These are phyloP conservation scores for Komagataella ulmi DNA, from an alignment of 805 yeast genomes.

Conservation along the genomic window DNA sequence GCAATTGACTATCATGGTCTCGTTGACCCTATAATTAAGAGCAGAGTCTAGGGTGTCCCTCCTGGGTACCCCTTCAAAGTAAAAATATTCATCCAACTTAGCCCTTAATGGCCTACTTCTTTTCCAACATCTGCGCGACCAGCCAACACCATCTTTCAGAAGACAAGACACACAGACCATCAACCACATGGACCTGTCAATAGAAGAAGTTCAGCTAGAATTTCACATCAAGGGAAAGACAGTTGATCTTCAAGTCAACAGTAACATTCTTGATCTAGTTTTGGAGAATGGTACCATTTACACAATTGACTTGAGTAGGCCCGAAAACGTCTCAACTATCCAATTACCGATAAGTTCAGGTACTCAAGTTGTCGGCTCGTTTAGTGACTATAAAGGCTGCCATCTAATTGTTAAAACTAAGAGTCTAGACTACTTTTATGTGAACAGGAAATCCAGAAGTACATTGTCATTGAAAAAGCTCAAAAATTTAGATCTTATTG, in stretches of 20 bases:
- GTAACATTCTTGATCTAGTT: constrained; percentile 43
- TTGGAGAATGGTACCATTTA: constrained; percentile 38
- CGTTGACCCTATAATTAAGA: too few species aligned
- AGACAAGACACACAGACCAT: neutral
- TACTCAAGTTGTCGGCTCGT: constrained; percentile 17
- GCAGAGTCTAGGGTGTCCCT: too few species aligned
- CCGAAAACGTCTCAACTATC: constrained; percentile 32
- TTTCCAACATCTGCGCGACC: neutral
- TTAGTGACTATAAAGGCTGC: constrained; percentile 35
- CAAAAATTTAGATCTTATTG: constrained; percentile 27
- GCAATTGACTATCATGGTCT: too few species aligned
- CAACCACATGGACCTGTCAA: constrained; percentile 5
- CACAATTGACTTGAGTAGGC: constrained; percentile 53
- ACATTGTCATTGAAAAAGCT: constrained; percentile 31
- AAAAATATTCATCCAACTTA: too few species aligned
- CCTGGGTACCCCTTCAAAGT: too few species aligned
- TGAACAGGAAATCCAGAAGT: constrained; percentile 25
- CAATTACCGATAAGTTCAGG: constrained; percentile 11
- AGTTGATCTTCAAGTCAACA: constrained; percentile 35
- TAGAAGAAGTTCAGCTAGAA: constrained; percentile 20
- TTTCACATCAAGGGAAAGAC: constrained; percentile 21
- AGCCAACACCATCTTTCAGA: neutral
- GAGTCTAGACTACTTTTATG: constrained; percentile 31
- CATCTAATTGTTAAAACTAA: constrained; percentile 37
- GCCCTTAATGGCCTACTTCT: too few species aligned